Evolutionary conservation across 1,139 yeast genomes (phyloP).

Genomic region (Lodderomyces elongisporus): DNA sequence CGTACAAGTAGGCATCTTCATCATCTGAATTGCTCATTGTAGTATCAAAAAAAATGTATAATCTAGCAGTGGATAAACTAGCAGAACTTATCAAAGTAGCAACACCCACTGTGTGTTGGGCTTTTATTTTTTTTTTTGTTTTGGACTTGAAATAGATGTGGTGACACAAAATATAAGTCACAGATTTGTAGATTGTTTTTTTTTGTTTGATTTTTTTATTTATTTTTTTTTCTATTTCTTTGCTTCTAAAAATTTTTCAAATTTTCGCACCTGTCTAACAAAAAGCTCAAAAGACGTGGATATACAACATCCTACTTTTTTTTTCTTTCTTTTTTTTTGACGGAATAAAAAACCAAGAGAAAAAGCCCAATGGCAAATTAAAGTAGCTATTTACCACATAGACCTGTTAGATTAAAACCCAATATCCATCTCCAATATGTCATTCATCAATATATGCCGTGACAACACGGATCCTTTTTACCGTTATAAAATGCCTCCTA

Average conservation of each 20-base stretch:
- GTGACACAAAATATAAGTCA: not conserved
- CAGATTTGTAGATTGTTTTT: not conserved
- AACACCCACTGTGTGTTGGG: no score
- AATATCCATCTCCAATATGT: slow-evolving; percentile 42
- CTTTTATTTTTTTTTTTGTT: no score
- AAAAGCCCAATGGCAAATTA: slow-evolving; percentile 1
- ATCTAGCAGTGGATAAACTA: not conserved
- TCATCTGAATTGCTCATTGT: slow-evolving; percentile 46
- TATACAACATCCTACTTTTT: no score
- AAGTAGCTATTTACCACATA: not conserved
- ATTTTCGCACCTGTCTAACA: slow-evolving; percentile 7
- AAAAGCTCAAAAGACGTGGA: no score
- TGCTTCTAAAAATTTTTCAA: slow-evolving; percentile 1
- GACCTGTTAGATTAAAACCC: no score
- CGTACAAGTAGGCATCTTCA: slow-evolving; percentile 83
- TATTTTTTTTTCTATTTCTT: no score
- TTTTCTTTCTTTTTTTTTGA: not conserved
- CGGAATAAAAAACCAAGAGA: not conserved
- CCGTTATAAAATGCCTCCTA: slow-evolving; percentile 98
- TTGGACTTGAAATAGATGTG: not conserved
- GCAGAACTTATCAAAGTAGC: not conserved
- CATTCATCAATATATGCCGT: slow-evolving; percentile 90
- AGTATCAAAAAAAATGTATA: not conserved
- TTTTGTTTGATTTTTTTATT: no score
- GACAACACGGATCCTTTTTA: slow-evolving; percentile 97